A percentile compares a stretch with the other conserved stretches of the same genome.
Evolutionary conservation across 345 rosid genomes (phyloP).

Genomic region (Excoecaria agallocha): DNA sequence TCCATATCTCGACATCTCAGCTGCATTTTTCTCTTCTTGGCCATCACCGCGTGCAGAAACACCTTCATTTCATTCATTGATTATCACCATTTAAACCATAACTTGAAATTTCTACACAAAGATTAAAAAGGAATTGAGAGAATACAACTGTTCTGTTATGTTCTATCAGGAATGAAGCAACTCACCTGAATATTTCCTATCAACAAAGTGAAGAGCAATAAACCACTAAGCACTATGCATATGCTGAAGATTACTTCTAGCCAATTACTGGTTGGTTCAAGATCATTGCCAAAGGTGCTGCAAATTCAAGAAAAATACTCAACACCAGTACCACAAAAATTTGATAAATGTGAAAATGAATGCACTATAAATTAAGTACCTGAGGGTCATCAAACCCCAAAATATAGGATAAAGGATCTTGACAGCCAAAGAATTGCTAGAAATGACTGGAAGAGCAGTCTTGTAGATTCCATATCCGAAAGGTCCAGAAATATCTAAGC

Average conservation of each 20-base stretch:
- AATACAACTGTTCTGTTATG: too few species aligned
- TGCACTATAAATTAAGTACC: conserved; percentile 35
- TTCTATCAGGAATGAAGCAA: too few species aligned
- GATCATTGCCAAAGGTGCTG: conserved; percentile 85
- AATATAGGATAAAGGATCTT: conserved; percentile 84
- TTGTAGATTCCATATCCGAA: conserved; percentile 67
- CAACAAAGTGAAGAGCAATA: conserved; percentile 76
- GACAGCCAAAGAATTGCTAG: conserved; percentile 76
- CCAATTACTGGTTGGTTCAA: conserved; percentile 77
- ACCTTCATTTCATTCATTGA: conserved; percentile 41
- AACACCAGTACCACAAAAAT: too few species aligned
- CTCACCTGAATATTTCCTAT: conserved; percentile 85
- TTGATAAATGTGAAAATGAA: neutral
- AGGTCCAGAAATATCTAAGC: conserved; percentile 67
- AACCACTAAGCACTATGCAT: conserved; percentile 66
- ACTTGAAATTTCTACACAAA: neutral
- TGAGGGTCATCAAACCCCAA: conserved; percentile 90
- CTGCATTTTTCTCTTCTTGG: conserved; percentile 78
- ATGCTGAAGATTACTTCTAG: conserved; percentile 78
- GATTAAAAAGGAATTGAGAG: too few species aligned
- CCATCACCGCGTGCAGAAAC: conserved; percentile 67
- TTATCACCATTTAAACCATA: conserved; percentile 12
- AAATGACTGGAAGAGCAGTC: conserved; percentile 79
- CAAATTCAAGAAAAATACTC: conserved; percentile 5
- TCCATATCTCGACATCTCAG: conserved; percentile 74